Evolutionary conservation across 345 rosid species (phyloP), one percentile per base, ranked within the genome.

Genomic region (Eucalyptus virginea): DNA sequence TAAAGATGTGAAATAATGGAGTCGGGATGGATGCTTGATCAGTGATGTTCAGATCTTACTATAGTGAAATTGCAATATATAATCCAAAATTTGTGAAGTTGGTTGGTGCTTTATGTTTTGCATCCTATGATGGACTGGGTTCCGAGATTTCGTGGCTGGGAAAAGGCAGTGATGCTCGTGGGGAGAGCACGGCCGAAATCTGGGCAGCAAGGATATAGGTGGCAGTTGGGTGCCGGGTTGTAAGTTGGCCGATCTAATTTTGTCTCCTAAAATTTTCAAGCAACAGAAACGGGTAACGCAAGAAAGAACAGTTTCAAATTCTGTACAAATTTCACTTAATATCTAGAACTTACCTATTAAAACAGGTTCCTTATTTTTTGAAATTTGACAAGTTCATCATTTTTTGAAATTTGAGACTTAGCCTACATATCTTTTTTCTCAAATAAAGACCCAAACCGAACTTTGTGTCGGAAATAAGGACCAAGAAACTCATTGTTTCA

Each of bases 301-400:
- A 52, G 58, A 4, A 19, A 3, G 1, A 52, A 8, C 26, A 2
- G 9, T 52, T 21, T 52, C 58, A 52, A 52, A 8, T 19, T 52
- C 58, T 0, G 2, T 52, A 4, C 5, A 8, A 0, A 3, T 52
- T 52, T 52, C 23, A 52, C 56, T 18, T 19, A 52, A 52, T 52
- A 52, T 19, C 4, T 7, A 7, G 58, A 52, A 19, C 23, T 19
- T 19, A 52, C 9, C 24, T 8, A 52, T 52, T 52, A 7, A 8
- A 52, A 52, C 3, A 52, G 24, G 4, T 52, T 52, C 10, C 10
- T 52, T 1, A 8, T 52, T 52, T 52, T 52, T 1, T 6, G 11
- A 11, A 52, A 52, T 0, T 0, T 19, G 0, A 19, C n/a, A n/a
- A n/a, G n/a, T n/a, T n/a, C n/a, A n/a, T n/a, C 2, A 8, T 52